phyloP scores from a whole-genome alignment of 768 basidiomycete species.

The Tylopilus sp. region DNA sequence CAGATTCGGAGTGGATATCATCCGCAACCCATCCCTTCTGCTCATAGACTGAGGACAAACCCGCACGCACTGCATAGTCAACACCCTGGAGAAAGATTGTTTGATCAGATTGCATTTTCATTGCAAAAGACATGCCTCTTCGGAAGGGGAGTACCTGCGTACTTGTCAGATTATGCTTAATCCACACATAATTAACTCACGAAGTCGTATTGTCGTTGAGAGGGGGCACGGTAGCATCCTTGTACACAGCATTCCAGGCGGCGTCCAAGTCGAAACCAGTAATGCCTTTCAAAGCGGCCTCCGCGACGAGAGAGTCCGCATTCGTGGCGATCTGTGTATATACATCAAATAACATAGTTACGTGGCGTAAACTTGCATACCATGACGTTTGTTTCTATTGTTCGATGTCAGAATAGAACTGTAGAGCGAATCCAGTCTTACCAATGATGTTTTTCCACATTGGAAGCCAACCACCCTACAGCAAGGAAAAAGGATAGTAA shows the following conservation, averaged over 20 bases:
- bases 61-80: constrained; percentile 79
- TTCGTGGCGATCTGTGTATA: constrained; percentile 63
- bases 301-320: constrained; percentile 73
- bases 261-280: constrained; percentile 57
- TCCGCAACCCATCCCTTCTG: constrained; percentile 72
- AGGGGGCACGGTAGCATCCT: constrained; percentile 67
- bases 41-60: constrained; percentile 66
- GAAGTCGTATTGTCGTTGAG: constrained; percentile 47
- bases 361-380: constrained; percentile 24
- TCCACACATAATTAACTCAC: constrained; percentile 33
- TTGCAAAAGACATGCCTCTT: constrained; percentile 50
- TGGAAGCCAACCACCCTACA: constrained; percentile 73
- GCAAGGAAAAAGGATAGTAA: not conserved
- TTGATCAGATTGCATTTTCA: not conserved
- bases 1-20: constrained; percentile 77
- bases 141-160: constrained; percentile 62
- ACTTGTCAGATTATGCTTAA: not conserved
- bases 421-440: constrained; percentile 18
- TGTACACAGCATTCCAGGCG: constrained; percentile 73
- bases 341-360: not conserved
- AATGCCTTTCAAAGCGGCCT: constrained; percentile 66
- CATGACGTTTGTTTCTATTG: constrained; percentile 79
- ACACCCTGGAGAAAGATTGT: constrained; percentile 44
- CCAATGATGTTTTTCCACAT: constrained; percentile 90
- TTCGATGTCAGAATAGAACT: not conserved